Conservation (phyloP, 495 filamentous ascomycete genomes). For the Podospora pseudocomata region DNA sequence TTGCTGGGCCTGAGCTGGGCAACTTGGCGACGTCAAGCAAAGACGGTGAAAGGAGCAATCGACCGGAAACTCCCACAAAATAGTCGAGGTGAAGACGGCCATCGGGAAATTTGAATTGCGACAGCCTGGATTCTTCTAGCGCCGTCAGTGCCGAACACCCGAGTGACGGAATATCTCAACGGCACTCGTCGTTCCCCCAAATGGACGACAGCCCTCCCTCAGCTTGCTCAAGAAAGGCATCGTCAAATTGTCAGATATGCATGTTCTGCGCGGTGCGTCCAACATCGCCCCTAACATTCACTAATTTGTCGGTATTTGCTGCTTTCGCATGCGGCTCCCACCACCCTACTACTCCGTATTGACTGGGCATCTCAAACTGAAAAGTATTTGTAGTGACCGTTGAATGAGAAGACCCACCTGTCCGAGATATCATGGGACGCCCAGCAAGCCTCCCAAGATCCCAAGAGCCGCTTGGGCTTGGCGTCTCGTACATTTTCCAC, state of each 20-base stretch:
- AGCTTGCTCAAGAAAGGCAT: neutral
- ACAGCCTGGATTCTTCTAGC: neutral
- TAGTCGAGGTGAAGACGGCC: neutral
- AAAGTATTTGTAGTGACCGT: neutral
- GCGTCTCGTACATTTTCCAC: constrained; percentile 6
- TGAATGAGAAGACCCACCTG: neutral
- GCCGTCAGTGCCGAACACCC: constrained; percentile 6
- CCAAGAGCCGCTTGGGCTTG: constrained; percentile 16
- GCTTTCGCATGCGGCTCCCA: neutral
- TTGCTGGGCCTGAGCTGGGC: constrained; percentile 7
- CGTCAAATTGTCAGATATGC: neutral
- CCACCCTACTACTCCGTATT: neutral
- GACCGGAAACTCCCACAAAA: neutral
- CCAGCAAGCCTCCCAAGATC: constrained; percentile 3
- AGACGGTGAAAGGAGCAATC: neutral
- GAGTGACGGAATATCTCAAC: constrained; percentile 6
- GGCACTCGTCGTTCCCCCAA: neutral
- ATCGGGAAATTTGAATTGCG: neutral
- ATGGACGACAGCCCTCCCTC: neutral
- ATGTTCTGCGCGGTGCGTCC: neutral
- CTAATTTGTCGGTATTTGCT: neutral
- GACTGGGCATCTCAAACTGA: neutral
- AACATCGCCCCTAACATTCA: neutral
- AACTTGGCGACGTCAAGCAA: constrained; percentile 10
- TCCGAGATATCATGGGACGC: constrained; percentile 9